A percentile compares a stretch with the other conserved stretches of the same genome.
These are phyloP conservation scores for Exophiala phaeomuriformis DNA, from an alignment of 2,329 filamentous ascomycete species.

Conservation along the genomic window DNA sequence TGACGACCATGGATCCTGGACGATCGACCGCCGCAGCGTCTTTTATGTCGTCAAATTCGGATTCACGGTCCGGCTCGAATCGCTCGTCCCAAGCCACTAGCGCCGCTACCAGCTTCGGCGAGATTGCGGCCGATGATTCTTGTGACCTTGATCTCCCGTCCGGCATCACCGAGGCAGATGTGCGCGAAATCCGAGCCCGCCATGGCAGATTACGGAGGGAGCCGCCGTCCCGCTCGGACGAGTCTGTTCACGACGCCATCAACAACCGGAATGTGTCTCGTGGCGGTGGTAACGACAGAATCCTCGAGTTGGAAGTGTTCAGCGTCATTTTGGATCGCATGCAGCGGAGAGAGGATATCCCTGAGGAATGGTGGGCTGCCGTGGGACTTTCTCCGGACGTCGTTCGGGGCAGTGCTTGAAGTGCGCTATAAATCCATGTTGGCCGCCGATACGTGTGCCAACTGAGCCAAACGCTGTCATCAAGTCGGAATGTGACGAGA, in stretches of 20 bases:
- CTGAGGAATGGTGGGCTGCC: constrained; percentile 74
- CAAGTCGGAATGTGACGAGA: too few relatives aligned
- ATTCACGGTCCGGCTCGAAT: constrained; percentile 32
- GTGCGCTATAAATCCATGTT: neutral
- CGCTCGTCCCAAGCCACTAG: constrained; percentile 33
- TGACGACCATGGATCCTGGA: constrained; percentile 74
- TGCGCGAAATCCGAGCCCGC: constrained; percentile 24
- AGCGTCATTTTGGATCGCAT: constrained; percentile 65
- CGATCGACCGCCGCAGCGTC: constrained; percentile 76
- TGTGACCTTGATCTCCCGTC: constrained; percentile 26
- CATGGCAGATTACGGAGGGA: constrained; percentile 16
- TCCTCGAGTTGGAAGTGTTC: constrained; percentile 53
- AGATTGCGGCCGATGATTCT: constrained; percentile 24
- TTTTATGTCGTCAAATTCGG: constrained; percentile 60
- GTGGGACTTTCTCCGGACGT: constrained; percentile 47
- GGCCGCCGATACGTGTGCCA: too few relatives aligned
- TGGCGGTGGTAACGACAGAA: constrained; percentile 5
- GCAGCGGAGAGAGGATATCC: constrained; percentile 64
- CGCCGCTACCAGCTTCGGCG: constrained; percentile 27
- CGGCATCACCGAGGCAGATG: constrained; percentile 26
- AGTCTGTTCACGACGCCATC: neutral
- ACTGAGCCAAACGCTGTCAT: too few relatives aligned
- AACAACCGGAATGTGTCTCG: constrained; percentile 2
- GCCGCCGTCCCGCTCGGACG: neutral
- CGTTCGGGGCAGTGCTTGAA: constrained; percentile 29